Evolutionary conservation across 345 rosid species (phyloP), one percentile per base, ranked within the genome.

Genomic region (Populus deltoides): DNA sequence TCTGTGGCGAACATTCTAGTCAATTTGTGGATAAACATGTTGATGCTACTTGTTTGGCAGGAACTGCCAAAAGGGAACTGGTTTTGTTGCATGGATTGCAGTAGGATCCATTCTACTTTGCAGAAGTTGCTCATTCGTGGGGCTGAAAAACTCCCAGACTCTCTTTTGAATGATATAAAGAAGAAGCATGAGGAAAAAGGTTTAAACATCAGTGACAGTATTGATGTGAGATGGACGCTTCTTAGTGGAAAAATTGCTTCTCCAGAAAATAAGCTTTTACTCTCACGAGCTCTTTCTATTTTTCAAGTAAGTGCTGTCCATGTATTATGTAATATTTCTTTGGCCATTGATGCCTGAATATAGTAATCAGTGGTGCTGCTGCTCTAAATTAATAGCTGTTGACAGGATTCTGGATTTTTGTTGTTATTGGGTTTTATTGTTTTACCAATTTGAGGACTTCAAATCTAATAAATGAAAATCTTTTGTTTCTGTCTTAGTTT

Each of bases 51-150:
- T 79, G 61, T 81, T 69, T 81, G 84, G 82, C 92, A 93, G 98
- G 97, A 90, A 71, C 86, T 95, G 87, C 98, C 98, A 33, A 79
- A 90, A 88, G 99, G 91, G 62, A 83, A 90, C 67, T 94, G 98
- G 98, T 92, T 92, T 76, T 94, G 98, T 83, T 86, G 91, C 67
- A 51, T 20, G 41, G 93, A 81, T 33, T 94, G 97, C 76, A 81
- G 80, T 73, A 87, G 73, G 61, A 88, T 92, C 69, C 82, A 93
- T 83, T 77, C 85, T 81, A 84, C 91, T 66, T 75, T 94, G 88
- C 81, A 86, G 82, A 85, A 81, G 79, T 80, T 86, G 81, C 78
- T 90, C 55, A 74, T 57, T 73, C 84, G 75, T 18, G 95, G 93
- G 24, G 93, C 88, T 80, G 95, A 93, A 85, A 86, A 86, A 80